Conservation (phyloP, 140 eudicot species). For the Flaveria floridana region DNA sequence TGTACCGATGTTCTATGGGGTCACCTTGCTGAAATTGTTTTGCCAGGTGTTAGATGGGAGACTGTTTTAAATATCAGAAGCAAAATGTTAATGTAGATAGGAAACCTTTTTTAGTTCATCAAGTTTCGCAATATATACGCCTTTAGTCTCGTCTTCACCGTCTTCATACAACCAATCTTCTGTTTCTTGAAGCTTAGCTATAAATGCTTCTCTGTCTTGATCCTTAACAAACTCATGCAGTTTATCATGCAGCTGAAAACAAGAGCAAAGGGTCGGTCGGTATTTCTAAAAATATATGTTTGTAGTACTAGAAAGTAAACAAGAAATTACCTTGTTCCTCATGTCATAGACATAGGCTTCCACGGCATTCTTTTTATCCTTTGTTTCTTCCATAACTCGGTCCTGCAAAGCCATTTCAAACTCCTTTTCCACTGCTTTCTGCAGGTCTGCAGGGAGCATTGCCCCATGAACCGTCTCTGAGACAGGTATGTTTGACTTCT, state of each 20-base stretch:
- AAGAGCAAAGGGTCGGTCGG: no score
- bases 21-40: constrained; percentile 64
- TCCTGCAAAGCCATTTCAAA: constrained; percentile 97
- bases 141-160: constrained; percentile 94
- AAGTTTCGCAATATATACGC: constrained; percentile 75
- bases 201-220: constrained; percentile 62
- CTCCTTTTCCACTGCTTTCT: constrained; percentile 82
- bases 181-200: constrained; percentile 67
- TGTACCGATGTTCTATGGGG: constrained; percentile 80
- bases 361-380: constrained; percentile 86
- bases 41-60: constrained; percentile 3
- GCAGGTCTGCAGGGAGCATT: constrained; percentile 66
- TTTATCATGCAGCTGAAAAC: constrained; percentile 60
- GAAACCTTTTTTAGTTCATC: constrained; percentile 85
- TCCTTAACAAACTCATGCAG: constrained; percentile 67
- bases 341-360: constrained; percentile 92
- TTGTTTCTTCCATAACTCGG: constrained; percentile 94
- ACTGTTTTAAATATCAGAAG: neutral
- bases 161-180: constrained; percentile 98
- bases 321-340: constrained; percentile 71
- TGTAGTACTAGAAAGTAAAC: neutral
- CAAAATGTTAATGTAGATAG: neutral
- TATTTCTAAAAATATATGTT: no score
- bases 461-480: constrained; percentile 66
- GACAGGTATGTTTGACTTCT: constrained; percentile 64